phyloP scores from a whole-genome alignment of 306 rosid genomes.

The apple (Malus domestica) region DNA sequence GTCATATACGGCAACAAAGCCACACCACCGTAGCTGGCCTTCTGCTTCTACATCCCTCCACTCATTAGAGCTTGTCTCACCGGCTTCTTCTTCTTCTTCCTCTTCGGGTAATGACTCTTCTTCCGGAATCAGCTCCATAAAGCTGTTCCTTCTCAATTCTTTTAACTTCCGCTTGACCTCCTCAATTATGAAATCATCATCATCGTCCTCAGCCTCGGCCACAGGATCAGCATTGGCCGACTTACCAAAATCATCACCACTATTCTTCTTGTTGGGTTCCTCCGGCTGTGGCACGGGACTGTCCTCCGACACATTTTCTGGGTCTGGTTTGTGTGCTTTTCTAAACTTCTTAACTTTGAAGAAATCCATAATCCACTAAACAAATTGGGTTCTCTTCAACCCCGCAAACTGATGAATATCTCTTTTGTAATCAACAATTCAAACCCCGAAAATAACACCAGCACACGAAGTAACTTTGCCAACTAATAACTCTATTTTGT shows the following conservation, averaged over 20 bases:
- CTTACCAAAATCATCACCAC: constrained; percentile 32
- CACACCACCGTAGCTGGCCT: constrained; percentile 96
- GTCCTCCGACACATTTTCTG: constrained; percentile 31
- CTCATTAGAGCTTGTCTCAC: constrained; percentile 48
- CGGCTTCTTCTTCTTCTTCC: constrained; percentile 65
- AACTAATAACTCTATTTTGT: background rate
- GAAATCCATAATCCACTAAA: constrained; percentile 46
- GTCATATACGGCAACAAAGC: constrained; percentile 78
- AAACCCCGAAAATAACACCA: constrained; percentile 18
- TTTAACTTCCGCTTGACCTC: constrained; percentile 89
- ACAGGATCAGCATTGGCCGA: constrained; percentile 42
- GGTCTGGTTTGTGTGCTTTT: constrained; percentile 48
- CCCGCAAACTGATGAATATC: background rate
- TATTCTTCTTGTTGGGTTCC: constrained; percentile 37
- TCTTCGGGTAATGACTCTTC: constrained; percentile 79
- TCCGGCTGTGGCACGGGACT: constrained; percentile 39
- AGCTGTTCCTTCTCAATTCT: constrained; percentile 87
- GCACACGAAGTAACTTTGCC: background rate
- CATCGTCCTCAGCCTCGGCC: constrained; percentile 66
- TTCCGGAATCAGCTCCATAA: constrained; percentile 94
- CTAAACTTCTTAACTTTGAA: constrained; percentile 62
- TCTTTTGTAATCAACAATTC: constrained; percentile 17
- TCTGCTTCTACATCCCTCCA: constrained; percentile 99
- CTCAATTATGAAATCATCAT: constrained; percentile 79
- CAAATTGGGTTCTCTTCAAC: background rate